Conservation (phyloP, 2,329 filamentous ascomycete genomes). For the Colletotrichum gigasporum region DNA sequence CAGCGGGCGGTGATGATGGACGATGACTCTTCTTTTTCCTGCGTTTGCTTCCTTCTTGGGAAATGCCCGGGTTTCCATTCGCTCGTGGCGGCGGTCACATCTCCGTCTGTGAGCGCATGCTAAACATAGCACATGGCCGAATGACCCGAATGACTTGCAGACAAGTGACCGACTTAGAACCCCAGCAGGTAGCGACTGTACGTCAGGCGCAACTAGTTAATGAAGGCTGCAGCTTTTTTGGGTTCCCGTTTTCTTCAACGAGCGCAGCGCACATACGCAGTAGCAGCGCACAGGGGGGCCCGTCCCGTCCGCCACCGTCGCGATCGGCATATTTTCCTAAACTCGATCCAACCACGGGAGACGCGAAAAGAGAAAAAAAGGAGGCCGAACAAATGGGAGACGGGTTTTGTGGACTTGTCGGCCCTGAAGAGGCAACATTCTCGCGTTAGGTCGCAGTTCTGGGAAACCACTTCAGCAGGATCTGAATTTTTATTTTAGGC, state of each 20-base stretch:
- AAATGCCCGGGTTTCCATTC: background rate
- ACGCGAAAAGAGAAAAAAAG: background rate
- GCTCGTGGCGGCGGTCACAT: background rate
- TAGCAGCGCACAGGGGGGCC: too few species aligned
- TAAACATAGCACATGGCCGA: background rate
- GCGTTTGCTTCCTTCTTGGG: background rate
- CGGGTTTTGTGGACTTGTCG: too few species aligned
- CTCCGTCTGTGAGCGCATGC: background rate
- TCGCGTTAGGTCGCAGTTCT: too few species aligned
- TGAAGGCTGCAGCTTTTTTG: too few species aligned
- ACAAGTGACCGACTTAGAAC: background rate
- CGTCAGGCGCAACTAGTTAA: background rate
- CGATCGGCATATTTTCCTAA: constrained; percentile 1
- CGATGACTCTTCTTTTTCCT: too few species aligned
- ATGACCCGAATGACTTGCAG: background rate
- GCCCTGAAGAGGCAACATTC: too few species aligned
- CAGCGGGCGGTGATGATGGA: too few species aligned
- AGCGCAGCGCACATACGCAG: too few species aligned
- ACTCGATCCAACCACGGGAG: too few species aligned
- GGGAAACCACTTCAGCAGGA: too few species aligned
- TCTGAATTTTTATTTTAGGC: too few species aligned
- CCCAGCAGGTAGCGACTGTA: background rate
- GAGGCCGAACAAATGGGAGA: background rate
- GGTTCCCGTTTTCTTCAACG: too few species aligned
- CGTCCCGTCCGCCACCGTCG: constrained; percentile 3